Conservation (phyloP, 768 basidiomycete species). For the Rubroboletus satanas region DNA sequence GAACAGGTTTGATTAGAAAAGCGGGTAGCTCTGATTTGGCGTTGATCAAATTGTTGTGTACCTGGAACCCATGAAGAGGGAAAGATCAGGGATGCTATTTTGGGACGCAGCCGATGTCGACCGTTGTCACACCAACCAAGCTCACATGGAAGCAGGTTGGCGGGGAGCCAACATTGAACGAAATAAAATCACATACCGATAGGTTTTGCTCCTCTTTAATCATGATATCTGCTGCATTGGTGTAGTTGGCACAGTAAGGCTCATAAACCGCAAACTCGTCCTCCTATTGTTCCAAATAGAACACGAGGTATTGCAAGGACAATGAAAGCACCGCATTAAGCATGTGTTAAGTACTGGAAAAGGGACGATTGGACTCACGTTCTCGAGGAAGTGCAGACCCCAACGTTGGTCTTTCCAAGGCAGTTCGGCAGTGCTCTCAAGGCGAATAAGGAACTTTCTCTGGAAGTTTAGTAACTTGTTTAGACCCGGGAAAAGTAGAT, state of each 20-base stretch:
- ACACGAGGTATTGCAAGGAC: slow-evolving; percentile 24
- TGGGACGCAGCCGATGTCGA: slow-evolving; percentile 3
- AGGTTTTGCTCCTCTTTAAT: slow-evolving; percentile 83
- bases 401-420: slow-evolving; percentile 84
- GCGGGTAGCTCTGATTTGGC: slow-evolving; percentile 90
- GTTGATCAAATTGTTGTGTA: slow-evolving; percentile 80
- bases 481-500: slow-evolving; percentile 91
- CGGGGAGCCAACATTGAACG: not conserved
- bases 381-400: slow-evolving; percentile 81
- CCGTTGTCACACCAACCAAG: slow-evolving; percentile 27
- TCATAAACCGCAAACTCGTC: slow-evolving; percentile 94
- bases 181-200: slow-evolving; percentile 51
- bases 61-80: slow-evolving; percentile 38
- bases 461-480: slow-evolving; percentile 97
- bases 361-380: slow-evolving; percentile 46
- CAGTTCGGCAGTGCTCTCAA: slow-evolving; percentile 81
- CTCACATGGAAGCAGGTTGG: slow-evolving; percentile 14
- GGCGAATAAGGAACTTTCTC: slow-evolving; percentile 84
- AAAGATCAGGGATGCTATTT: slow-evolving; percentile 22
- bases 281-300: slow-evolving; percentile 65
- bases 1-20: slow-evolving; percentile 97
- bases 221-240: slow-evolving; percentile 80
- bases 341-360: slow-evolving; percentile 15
- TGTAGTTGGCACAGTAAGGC: slow-evolving; percentile 95
- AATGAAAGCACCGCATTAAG: slow-evolving; percentile 44